Base-by-base conservation (phyloP, 1,139 yeast species). In the Kodamaea sp. region DNA sequence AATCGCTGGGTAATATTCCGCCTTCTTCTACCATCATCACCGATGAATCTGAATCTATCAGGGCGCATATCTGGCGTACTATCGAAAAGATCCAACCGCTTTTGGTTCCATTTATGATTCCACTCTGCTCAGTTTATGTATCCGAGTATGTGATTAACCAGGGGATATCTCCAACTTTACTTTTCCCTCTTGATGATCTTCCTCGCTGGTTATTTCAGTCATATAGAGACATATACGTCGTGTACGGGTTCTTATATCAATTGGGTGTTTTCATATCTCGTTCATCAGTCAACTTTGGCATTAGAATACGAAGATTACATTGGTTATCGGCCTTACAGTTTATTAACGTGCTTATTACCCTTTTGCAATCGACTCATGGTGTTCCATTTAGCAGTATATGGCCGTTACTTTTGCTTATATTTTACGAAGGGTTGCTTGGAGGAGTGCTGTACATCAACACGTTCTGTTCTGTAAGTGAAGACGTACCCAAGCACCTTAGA, bases 401-500 rank as follows among this genome's bases (percentile, higher is more conserved):
- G 72, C 52, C 76, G 2, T 56, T 89, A 35, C 69, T 87, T 64
- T 12, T 71, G 0, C 60, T 90, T 28, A 74, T 88, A 5, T 76
- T 90, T 43, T 89, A 87, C 60, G 97, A 92, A 57, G 97, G 92
- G 0, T 67, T 92, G 15, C 65, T 92, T 8, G 97, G 97, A 1
- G 97, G 98, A 2, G 77, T 85, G 2, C 80, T 92, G 22, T 92
- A 92, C 55, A 94, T 87, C 37, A 90, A 90, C 54, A 89, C 97
- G 0, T 92, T 87, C 53, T 69, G 84, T 68, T 70, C 79, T 10
- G 92, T 89, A 0, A 73, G 85, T 34, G 95, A 88, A 46, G 70
- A 77, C 2, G 72, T 80, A 0, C 64, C 77, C 0, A 57, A 65
- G 10, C 50, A 63, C 1, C 77, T 79, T 42, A 70, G 96, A 38